Evolutionary conservation across 768 basidiomycete species (phyloP).

Genomic region (Pleurotus platypus): DNA sequence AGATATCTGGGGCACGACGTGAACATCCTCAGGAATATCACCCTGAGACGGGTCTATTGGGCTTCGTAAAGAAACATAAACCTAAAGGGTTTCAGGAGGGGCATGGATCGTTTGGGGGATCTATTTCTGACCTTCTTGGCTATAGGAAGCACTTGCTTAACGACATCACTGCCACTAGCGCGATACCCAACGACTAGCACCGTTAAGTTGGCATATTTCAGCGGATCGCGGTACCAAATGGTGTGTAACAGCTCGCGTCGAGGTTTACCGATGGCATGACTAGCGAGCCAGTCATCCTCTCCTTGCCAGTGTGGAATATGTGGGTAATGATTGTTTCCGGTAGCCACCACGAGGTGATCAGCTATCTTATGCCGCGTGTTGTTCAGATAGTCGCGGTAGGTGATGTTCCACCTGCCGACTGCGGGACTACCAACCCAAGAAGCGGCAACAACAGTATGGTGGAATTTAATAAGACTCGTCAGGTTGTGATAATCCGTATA

Average conservation of each 20-base stretch:
- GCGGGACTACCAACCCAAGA: constrained; percentile 38
- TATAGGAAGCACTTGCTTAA: constrained; percentile 33
- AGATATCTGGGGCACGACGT: constrained; percentile 40
- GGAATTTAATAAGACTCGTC: constrained; percentile 32
- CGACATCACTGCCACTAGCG: constrained; percentile 46
- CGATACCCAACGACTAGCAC: constrained; percentile 45
- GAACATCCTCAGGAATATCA: constrained; percentile 18
- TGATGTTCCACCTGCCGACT: constrained; percentile 42
- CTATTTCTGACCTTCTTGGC: constrained; percentile 36
- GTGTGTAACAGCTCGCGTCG: constrained; percentile 46
- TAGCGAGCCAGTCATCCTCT: constrained; percentile 44
- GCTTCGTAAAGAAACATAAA: constrained; percentile 24
- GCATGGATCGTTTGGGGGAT: not conserved
- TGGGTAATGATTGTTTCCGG: constrained; percentile 55
- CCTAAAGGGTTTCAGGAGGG: not conserved
- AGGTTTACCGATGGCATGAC: constrained; percentile 10
- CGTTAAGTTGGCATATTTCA: constrained; percentile 33
- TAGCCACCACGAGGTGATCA: constrained; percentile 54
- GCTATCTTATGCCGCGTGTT: constrained; percentile 23
- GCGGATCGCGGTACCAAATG: constrained; percentile 48
- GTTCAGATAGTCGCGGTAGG: constrained; percentile 22
- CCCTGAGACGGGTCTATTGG: constrained; percentile 12
- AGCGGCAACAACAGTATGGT: constrained; percentile 38
- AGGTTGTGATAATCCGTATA: constrained; percentile 39
- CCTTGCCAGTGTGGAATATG: constrained; percentile 41